phyloP scores from a whole-genome alignment of 2,329 filamentous ascomycete species.

The Cryphonectria parasitica region DNA sequence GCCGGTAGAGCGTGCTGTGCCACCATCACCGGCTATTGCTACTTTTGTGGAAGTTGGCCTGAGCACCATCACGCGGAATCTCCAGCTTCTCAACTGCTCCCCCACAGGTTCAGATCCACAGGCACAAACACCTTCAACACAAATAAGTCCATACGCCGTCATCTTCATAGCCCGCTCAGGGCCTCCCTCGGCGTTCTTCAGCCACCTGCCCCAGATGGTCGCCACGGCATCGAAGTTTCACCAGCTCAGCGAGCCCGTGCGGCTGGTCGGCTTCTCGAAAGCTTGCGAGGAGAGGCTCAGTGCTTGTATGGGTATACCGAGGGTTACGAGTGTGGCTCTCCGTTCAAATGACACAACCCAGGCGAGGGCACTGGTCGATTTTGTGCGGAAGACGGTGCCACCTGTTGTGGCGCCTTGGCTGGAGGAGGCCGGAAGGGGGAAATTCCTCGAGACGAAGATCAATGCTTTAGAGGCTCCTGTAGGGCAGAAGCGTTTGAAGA shows the following conservation, averaged over 20 bases:
- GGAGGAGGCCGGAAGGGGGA: conserved; percentile 44
- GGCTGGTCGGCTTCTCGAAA: conserved; percentile 66
- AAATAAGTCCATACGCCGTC: conserved; percentile 47
- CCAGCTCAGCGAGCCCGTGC: conserved; percentile 47
- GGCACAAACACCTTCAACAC: neutral
- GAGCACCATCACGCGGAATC: conserved; percentile 62
- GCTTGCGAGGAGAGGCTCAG: conserved; percentile 62
- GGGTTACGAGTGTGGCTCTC: conserved; percentile 68
- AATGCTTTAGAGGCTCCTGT: conserved; percentile 47
- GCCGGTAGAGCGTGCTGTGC: conserved; percentile 29
- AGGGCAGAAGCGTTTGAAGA: conserved; percentile 42
- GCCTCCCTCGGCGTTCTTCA: conserved; percentile 61
- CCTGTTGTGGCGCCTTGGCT: conserved; percentile 62
- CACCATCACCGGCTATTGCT: conserved; percentile 57
- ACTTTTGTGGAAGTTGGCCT: conserved; percentile 66
- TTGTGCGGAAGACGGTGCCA: conserved; percentile 56
- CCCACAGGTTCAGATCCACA: neutral
- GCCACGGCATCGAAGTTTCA: conserved; percentile 49
- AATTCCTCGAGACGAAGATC: conserved; percentile 53
- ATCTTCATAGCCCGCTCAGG: conserved; percentile 64
- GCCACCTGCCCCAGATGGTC: conserved; percentile 59
- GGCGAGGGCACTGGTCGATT: conserved; percentile 59
- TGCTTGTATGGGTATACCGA: conserved; percentile 60
- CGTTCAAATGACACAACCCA: conserved; percentile 56
- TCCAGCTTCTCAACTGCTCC: conserved; percentile 49